Evolutionary conservation across 1,284 basidiomycete species (phyloP).

Genomic region (Moniliella sp.): DNA sequence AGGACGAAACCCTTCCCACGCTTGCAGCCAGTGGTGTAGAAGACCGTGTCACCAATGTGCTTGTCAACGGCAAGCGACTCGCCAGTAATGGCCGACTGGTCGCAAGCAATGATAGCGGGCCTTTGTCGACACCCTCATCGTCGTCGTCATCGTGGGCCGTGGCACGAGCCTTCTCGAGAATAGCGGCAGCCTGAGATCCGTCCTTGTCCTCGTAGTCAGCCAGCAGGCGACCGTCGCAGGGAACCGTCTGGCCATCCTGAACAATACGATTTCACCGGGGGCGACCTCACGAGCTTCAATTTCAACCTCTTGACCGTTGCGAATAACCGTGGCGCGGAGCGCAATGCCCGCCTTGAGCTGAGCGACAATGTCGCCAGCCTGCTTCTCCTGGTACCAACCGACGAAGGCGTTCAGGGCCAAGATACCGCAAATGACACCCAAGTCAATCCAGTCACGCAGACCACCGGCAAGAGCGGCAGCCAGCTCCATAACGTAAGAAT

Average conservation of each 20-base stretch:
- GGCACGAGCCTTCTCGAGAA: slow-evolving; percentile 23
- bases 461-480: slow-evolving; percentile 35
- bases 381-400: slow-evolving; percentile 44
- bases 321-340: slow-evolving; percentile 38
- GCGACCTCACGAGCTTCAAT: slow-evolving; percentile 42
- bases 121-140: slow-evolving; percentile 36
- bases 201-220: slow-evolving; percentile 37
- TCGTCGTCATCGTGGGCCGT: slow-evolving; percentile 18
- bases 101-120: slow-evolving; percentile 40
- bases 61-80: slow-evolving; percentile 43
- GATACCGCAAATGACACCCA: slow-evolving; percentile 40
- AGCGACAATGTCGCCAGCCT: slow-evolving; percentile 40
- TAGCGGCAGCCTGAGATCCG: slow-evolving; percentile 24
- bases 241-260: slow-evolving; percentile 40
- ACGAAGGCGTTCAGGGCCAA: slow-evolving; percentile 39
- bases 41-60: slow-evolving; percentile 40
- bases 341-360: slow-evolving; percentile 43
- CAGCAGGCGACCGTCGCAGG: slow-evolving; percentile 41
- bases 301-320: slow-evolving; percentile 39
- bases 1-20: slow-evolving; percentile 40
- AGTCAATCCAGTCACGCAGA: slow-evolving; percentile 38
- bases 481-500: slow-evolving; percentile 36
- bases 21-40: slow-evolving; percentile 39
- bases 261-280: slow-evolving; percentile 40
- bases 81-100: slow-evolving; percentile 42